Evolutionary conservation across 176 grass and related monocot species (phyloP).

Genomic region (Triticum timopheevii): DNA sequence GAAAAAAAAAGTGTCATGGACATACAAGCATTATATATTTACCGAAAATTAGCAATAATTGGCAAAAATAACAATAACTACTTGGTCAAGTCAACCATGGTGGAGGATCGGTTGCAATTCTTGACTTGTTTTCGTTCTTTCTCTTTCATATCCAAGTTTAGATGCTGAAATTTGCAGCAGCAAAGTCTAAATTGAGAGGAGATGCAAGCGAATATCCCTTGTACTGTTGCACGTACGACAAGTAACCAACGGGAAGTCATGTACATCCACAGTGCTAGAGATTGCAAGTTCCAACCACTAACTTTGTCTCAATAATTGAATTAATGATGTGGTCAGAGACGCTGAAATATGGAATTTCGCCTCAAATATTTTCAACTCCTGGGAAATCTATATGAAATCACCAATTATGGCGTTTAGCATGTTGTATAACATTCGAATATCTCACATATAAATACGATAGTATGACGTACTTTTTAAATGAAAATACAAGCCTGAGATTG

Average conservation of each 20-base stretch:
- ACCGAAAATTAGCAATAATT: background rate
- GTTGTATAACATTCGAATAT: too few relatives aligned
- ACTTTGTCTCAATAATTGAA: background rate
- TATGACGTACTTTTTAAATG: too few relatives aligned
- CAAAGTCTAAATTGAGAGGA: background rate
- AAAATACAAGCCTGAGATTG: too few relatives aligned
- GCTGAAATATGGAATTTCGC: too few relatives aligned
- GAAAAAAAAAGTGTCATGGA: background rate
- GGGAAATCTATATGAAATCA: too few relatives aligned
- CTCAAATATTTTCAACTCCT: too few relatives aligned
- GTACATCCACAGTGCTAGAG: background rate
- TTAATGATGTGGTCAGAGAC: too few relatives aligned
- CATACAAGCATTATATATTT: background rate
- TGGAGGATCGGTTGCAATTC: background rate
- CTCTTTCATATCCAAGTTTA: background rate
- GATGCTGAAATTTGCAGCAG: background rate
- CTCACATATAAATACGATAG: too few relatives aligned
- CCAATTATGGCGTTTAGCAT: too few relatives aligned
- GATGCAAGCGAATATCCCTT: conserved; percentile 15
- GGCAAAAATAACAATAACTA: background rate
- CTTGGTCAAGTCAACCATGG: background rate
- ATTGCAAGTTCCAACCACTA: background rate
- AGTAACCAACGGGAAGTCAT: background rate
- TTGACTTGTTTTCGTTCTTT: background rate
- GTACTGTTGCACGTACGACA: background rate